A percentile compares a stretch with the other conserved stretches of the same genome.
phyloP scores from a whole-genome alignment of 2,329 filamentous ascomycete species.

The Xylariomycetidae sp. region DNA sequence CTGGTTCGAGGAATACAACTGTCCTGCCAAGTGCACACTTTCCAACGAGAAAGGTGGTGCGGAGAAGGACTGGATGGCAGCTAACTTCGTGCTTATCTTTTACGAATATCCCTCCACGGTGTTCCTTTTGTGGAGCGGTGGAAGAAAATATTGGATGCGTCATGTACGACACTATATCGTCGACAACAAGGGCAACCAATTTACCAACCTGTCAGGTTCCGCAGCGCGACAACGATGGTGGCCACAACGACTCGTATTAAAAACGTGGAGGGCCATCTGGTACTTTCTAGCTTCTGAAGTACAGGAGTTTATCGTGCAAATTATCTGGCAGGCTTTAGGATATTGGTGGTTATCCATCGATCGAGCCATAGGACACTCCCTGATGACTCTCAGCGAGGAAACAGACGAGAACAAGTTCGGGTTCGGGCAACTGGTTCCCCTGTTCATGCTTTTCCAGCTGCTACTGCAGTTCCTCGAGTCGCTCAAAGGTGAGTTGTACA shows the following conservation, averaged over 20 bases:
- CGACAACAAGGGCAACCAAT: not conserved
- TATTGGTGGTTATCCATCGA: not conserved
- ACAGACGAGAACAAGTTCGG: not conserved
- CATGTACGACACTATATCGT: not conserved
- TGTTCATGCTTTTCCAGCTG: not conserved
- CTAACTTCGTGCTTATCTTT: conserved; percentile 2
- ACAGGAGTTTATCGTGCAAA: not conserved
- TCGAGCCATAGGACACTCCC: not conserved
- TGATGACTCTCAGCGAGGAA: not conserved
- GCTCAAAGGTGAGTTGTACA: not conserved
- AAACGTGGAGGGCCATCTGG: not conserved
- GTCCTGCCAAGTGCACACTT: conserved; percentile 5
- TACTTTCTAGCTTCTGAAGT: not conserved
- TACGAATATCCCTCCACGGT: conserved; percentile 1
- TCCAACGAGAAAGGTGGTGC: not conserved
- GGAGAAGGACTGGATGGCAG: conserved; percentile 1
- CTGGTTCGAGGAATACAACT: conserved; percentile 5
- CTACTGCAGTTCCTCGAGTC: not conserved
- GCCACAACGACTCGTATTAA: not conserved
- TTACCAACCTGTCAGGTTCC: too few relatives aligned
- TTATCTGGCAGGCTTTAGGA: not conserved
- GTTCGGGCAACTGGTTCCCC: not conserved
- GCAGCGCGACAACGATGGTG: not conserved
- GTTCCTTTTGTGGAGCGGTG: not conserved
- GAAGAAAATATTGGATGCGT: not conserved